These are phyloP conservation scores for Leavenworthia alabamica DNA, from an alignment of 345 rosid genomes.

Conservation along the genomic window DNA sequence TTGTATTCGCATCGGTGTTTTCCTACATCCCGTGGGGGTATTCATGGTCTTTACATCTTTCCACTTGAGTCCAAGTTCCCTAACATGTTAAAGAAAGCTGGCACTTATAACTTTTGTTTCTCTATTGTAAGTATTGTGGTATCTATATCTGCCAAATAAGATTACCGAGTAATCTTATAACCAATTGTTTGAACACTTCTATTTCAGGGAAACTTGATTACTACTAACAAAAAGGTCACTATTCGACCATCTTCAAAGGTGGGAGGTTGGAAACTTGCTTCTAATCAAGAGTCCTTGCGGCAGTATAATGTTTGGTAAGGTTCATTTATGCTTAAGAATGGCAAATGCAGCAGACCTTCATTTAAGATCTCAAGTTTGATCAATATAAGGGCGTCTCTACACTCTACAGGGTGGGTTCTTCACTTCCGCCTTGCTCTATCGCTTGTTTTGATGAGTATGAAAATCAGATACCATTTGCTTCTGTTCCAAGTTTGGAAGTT, in stretches of 20 bases:
- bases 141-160: background rate
- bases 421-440: too few relatives aligned
- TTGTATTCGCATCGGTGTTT: too few relatives aligned
- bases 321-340: background rate
- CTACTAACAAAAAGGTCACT: constrained; percentile 27
- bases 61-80: constrained; percentile 33
- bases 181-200: background rate
- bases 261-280: constrained; percentile 40
- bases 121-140: constrained; percentile 43
- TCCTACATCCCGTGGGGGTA: too few relatives aligned
- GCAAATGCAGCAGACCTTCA: background rate
- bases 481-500: constrained; percentile 35
- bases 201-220: constrained; percentile 33
- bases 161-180: background rate
- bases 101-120: constrained; percentile 50
- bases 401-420: too few relatives aligned
- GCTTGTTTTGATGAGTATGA: constrained; percentile 47
- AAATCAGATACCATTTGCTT: constrained; percentile 39
- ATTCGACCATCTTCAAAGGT: constrained; percentile 35
- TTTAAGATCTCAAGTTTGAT: background rate
- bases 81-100: constrained; percentile 40
- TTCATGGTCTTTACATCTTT: too few relatives aligned
- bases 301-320: constrained; percentile 27
- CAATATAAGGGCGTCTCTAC: constrained; percentile 3
- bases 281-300: background rate